These are phyloP conservation scores for Oryza nivara DNA, from an alignment of 176 grass and related monocot species.

Conservation along the genomic window DNA sequence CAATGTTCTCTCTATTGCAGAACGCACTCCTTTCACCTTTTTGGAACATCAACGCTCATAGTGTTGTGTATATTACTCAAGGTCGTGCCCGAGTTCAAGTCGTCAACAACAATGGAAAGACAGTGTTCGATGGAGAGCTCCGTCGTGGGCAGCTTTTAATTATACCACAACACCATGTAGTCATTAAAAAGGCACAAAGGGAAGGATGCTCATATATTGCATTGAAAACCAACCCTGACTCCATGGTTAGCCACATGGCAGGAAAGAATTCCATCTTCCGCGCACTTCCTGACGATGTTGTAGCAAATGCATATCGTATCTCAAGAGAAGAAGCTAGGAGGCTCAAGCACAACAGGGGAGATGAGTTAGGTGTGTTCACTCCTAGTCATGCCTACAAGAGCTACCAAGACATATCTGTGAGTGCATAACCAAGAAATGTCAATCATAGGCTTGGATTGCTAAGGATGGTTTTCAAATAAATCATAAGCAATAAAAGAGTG, in stretches of 20 bases:
- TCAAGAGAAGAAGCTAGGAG: slow-evolving; percentile 47
- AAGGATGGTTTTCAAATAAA: neutral
- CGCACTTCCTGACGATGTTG: slow-evolving; percentile 22
- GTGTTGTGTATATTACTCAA: slow-evolving; percentile 42
- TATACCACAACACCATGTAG: slow-evolving; percentile 44
- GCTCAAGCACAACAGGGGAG: slow-evolving; percentile 35
- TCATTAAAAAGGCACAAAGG: slow-evolving; percentile 34
- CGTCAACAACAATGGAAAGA: slow-evolving; percentile 28
- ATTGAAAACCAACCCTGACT: slow-evolving; percentile 44
- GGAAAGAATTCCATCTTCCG: slow-evolving; percentile 35
- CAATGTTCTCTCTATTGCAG: neutral
- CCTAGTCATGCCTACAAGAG: slow-evolving; percentile 2
- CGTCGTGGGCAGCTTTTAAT: slow-evolving; percentile 27
- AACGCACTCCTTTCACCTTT: slow-evolving; percentile 39
- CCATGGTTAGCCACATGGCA: slow-evolving; percentile 38
- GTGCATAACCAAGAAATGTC: too few relatives aligned
- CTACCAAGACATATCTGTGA: neutral
- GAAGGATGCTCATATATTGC: slow-evolving; percentile 34
- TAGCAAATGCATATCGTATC: slow-evolving; percentile 26
- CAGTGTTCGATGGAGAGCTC: slow-evolving; percentile 45
- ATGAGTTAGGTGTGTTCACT: slow-evolving; percentile 29
- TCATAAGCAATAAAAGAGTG: neutral
- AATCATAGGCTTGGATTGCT: neutral
- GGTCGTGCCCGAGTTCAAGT: slow-evolving; percentile 30
- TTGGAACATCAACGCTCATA: slow-evolving; percentile 43